These are phyloP conservation scores for Thecamonas trahens DNA, from an alignment of 78 protist genomes.

Conservation along the genomic window DNA sequence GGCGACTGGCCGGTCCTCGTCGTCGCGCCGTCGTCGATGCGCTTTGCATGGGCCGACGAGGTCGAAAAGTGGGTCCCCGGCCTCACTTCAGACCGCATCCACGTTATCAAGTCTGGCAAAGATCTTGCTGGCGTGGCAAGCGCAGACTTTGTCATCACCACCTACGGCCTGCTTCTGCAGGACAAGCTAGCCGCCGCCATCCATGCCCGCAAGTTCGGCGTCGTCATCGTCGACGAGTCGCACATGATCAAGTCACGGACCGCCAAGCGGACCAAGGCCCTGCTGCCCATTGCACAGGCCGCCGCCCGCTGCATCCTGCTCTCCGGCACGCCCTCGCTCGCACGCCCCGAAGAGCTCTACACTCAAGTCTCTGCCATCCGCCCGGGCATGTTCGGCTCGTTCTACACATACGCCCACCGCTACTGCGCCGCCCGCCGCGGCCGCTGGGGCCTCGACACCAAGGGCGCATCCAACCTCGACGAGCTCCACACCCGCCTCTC, in stretches of 20 bases:
- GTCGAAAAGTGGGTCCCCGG: slow-evolving; percentile 32
- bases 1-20: slow-evolving; percentile 61
- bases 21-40: slow-evolving; percentile 49
- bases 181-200: background rate
- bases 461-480: slow-evolving; percentile 51
- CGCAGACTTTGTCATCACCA: no score
- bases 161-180: no score
- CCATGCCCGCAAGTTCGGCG: background rate
- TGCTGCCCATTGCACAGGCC: slow-evolving; percentile 39
- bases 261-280: slow-evolving; percentile 46
- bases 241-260: slow-evolving; percentile 59
- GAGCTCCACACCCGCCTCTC: slow-evolving; percentile 65
- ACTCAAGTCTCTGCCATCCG: slow-evolving; percentile 61
- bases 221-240: slow-evolving; percentile 66
- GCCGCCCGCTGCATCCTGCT: slow-evolving; percentile 42
- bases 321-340: slow-evolving; percentile 84
- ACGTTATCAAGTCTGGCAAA: no score
- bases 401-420: slow-evolving; percentile 27
- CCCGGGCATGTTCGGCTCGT: slow-evolving; percentile 19
- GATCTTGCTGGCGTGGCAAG: no score
- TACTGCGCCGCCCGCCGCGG: slow-evolving; percentile 52
- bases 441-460: slow-evolving; percentile 51
- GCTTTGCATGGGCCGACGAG: slow-evolving; percentile 43
- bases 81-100: background rate
- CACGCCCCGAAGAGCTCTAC: slow-evolving; percentile 80